These are phyloP conservation scores for Cerioporus squamosus DNA, from an alignment of 1,284 basidiomycete species.

Conservation along the genomic window DNA sequence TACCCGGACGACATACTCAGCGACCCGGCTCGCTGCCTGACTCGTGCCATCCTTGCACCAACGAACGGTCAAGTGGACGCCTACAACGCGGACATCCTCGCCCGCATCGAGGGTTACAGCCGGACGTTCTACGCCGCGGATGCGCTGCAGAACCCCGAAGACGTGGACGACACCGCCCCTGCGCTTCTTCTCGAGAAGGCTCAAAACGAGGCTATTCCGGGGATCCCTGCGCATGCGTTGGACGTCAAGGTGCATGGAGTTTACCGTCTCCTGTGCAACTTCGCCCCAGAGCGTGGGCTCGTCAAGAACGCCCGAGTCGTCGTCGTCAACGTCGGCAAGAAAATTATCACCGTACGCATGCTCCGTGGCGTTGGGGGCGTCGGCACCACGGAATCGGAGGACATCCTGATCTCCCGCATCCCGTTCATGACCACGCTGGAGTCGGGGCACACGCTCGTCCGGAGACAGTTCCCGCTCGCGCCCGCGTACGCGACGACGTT, in stretches of 20 bases:
- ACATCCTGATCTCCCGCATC: constrained; percentile 41
- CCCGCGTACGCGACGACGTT: constrained; percentile 49
- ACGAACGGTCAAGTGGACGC: constrained; percentile 41
- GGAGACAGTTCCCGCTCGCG: constrained; percentile 45
- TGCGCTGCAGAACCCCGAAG: constrained; percentile 32
- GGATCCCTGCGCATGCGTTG: constrained; percentile 37
- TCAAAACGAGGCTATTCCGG: constrained; percentile 28
- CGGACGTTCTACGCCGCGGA: constrained; percentile 36
- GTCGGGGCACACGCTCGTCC: constrained; percentile 38
- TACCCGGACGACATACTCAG: constrained; percentile 36
- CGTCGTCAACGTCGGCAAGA: constrained; percentile 32
- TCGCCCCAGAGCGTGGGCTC: constrained; percentile 41
- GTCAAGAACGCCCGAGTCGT: constrained; percentile 46
- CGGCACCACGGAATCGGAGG: constrained; percentile 28
- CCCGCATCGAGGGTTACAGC: constrained; percentile 27
- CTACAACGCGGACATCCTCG: constrained; percentile 39
- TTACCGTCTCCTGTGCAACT: constrained; percentile 42
- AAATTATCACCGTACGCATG: constrained; percentile 37
- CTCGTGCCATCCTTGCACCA: constrained; percentile 41
- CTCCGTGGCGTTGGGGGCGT: constrained; percentile 27
- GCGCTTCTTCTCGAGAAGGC: constrained; percentile 35
- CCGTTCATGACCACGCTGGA: constrained; percentile 34
- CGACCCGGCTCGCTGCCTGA: constrained; percentile 33
- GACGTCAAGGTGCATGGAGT: constrained; percentile 39
- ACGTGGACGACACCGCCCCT: constrained; percentile 23